Evolutionary conservation across 129 eudicot genomes (phyloP), one percentile per base, ranked within the genome.

Genomic region (Cynara cardunculus): DNA sequence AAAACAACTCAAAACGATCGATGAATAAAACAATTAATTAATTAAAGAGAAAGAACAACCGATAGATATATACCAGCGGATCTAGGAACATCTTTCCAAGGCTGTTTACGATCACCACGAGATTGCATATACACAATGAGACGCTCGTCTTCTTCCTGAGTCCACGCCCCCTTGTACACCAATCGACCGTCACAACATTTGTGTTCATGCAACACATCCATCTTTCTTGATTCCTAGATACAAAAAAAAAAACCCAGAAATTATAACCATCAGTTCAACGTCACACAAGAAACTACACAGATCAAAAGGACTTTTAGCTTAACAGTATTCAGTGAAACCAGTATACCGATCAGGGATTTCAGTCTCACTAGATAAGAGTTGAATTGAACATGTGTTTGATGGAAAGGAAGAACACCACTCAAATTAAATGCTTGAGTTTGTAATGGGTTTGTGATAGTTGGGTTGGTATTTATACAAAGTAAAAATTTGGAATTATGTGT

Each of bases 201-300:
- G 76, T 72, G 76, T 13, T 72, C 76, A 72, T 72, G 31, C 27
- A 72, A 72, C 76, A 53, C 64, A 53, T 37, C 30, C 76, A 37
- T 37, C 31, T 34, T 22, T 72, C 31, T 22, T 39, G 10, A 72
- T 10, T 22, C 8, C 56, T 72, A 39, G 21, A 31, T 34, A 71
- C 16, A 21, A 18, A 71, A 71, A 71, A n/a, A 53, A 18, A 18
- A 53, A 0, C n/a, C n/a, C 5, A 53, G 4, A 4, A 53, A 49
- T 14, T 49, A 16, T 53, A 53, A 16, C 1, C 1, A 53, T 53
- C 18, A 14, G 18, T n/a, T 53, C 1, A 53, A 53, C 18, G 21
- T 46, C 61, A 44, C 41, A 39, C 3, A 0, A 53, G 7, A 18
- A 16, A 18, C 14, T 31, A 46, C 3, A 46, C 22, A 16, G 1